A percentile compares a stretch with the other conserved stretches of the same genome.
These are phyloP conservation scores for Kwoniella sp. DNA, from an alignment of 768 basidiomycete genomes.

Conservation along the genomic window DNA sequence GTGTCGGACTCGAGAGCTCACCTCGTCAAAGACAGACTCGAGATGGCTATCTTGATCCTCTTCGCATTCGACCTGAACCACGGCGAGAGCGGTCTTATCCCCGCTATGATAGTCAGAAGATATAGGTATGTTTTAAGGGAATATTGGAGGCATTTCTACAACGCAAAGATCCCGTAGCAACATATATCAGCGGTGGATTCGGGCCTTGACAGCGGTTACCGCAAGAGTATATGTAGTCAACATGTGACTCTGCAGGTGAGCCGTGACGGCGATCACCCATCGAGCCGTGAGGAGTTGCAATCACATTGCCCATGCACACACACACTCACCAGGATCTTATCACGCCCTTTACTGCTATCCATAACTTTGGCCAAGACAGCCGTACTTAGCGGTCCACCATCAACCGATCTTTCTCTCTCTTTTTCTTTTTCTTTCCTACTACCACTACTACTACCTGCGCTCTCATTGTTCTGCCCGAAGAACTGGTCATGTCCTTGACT, in stretches of 20 bases:
- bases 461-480: not conserved
- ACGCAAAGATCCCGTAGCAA: too few species aligned
- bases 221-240: too few species aligned
- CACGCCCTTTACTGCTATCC: slow-evolving; percentile 50
- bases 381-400: slow-evolving; percentile 54
- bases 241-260: too few species aligned
- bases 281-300: too few species aligned
- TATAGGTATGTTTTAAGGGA: slow-evolving; percentile 50
- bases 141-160: slow-evolving; percentile 52
- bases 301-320: too few species aligned
- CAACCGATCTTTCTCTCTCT: not conserved
- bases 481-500: not conserved
- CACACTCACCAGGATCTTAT: slow-evolving; percentile 50
- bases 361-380: slow-evolving; percentile 69
- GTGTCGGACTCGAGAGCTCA: too few species aligned
- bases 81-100: slow-evolving; percentile 34
- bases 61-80: slow-evolving; percentile 42
- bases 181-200: too few species aligned
- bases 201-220: too few species aligned
- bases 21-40: slow-evolving; percentile 46
- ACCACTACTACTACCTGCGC: not conserved
- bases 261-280: too few species aligned
- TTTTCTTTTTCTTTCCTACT: not conserved
- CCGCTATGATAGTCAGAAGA: slow-evolving; percentile 34
- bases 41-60: slow-evolving; percentile 36